Conservation (phyloP, 257 asterid species). For the Nicotiana tomentosiformis region DNA sequence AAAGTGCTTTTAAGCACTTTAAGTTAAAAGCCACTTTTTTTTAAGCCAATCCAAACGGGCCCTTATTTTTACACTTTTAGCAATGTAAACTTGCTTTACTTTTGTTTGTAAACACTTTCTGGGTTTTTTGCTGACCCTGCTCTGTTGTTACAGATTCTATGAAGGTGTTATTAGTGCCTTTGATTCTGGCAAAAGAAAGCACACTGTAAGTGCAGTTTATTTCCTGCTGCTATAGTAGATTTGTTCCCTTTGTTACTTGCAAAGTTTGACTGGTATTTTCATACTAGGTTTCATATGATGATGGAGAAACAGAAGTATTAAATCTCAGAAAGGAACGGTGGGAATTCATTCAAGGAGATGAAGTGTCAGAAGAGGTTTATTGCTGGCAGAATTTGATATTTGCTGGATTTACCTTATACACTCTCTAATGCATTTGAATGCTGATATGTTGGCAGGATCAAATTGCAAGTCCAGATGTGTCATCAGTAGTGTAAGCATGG, state of each 20-base stretch:
- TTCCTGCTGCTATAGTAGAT: slow-evolving; percentile 14
- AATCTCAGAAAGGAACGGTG: slow-evolving; percentile 57
- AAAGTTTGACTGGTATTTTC: not conserved
- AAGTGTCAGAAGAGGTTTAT: slow-evolving; percentile 47
- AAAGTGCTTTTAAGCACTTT: no score
- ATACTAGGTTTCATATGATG: slow-evolving; percentile 59
- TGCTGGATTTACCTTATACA: slow-evolving; percentile 10
- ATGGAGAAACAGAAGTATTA: slow-evolving; percentile 73
- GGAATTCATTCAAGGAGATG: slow-evolving; percentile 41
- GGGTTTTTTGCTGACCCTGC: slow-evolving; percentile 9
- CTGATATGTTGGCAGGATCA: slow-evolving; percentile 40
- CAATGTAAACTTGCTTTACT: no score
- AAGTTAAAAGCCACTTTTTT: no score
- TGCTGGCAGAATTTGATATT: slow-evolving; percentile 6
- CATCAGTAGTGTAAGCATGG: slow-evolving; percentile 59
- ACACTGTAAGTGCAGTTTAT: slow-evolving; percentile 48
- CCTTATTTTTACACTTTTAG: not conserved
- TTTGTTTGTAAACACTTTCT: no score
- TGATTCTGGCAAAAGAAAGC: slow-evolving; percentile 74
- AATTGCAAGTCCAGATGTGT: slow-evolving; percentile 46
- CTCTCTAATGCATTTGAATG: not conserved
- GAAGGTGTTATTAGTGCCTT: slow-evolving; percentile 61
- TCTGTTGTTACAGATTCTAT: slow-evolving; percentile 55
- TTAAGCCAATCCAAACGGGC: no score
- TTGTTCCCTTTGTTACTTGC: not conserved